Conservation (phyloP, 2,329 filamentous ascomycete genomes). For the Paraphoma chrysanthemicola region DNA sequence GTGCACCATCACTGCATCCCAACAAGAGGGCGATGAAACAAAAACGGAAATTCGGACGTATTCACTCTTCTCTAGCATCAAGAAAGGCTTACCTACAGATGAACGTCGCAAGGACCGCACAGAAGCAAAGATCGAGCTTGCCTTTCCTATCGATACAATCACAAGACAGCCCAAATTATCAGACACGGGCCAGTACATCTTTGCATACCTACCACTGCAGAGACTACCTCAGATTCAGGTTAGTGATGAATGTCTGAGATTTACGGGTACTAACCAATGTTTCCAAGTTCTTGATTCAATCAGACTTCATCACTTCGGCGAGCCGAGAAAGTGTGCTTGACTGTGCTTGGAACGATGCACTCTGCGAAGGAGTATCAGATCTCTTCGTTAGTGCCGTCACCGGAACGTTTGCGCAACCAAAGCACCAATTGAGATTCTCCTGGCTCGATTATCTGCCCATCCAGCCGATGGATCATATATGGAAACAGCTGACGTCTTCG, state of each 20-base stretch:
- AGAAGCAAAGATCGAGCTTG: conserved; percentile 17
- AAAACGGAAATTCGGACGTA: conserved; percentile 6
- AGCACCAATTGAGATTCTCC: conserved; percentile 17
- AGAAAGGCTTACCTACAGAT: conserved; percentile 15
- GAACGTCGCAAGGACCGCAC: conserved; percentile 10
- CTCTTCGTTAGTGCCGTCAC: conserved; percentile 8
- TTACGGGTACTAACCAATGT: neutral
- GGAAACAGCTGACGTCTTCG: conserved; percentile 7
- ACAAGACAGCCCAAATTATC: conserved; percentile 20
- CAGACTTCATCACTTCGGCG: conserved; percentile 32
- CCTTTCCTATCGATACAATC: conserved; percentile 24
- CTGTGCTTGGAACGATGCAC: conserved; percentile 27
- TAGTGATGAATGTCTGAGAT: neutral
- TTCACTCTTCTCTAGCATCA: neutral
- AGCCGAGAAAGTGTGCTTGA: conserved; percentile 27
- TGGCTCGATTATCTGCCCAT: conserved; percentile 28
- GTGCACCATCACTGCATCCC: neutral
- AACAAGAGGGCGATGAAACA: neutral
- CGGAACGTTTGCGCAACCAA: conserved; percentile 8
- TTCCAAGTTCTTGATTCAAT: conserved; percentile 35
- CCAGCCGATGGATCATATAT: conserved; percentile 9
- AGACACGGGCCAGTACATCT: conserved; percentile 19
- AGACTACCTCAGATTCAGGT: conserved; percentile 23
- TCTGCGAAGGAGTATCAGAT: conserved; percentile 16
- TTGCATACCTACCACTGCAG: conserved; percentile 28